Evolutionary conservation across 140 eudicot genomes (phyloP), one percentile per base, ranked within the genome.

Genomic region (Bidens hawaiensis): DNA sequence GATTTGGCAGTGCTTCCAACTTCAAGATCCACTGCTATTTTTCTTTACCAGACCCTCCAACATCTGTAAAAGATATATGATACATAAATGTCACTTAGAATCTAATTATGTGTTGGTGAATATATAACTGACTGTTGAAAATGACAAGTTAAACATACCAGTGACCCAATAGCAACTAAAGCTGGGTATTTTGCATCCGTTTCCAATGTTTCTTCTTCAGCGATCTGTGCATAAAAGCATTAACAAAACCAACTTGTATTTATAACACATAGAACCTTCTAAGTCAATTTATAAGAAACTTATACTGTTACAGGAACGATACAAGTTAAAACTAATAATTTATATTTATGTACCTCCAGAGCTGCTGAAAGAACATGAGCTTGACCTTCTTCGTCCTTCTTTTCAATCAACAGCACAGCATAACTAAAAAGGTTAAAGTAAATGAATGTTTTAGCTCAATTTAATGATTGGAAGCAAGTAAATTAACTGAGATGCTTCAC

Each of bases 301-400:
- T n/a, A n/a, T n/a, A n/a, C n/a, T n/a, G n/a, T n/a, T n/a, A n/a
- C n/a, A n/a, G n/a, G n/a, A n/a, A n/a, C n/a, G n/a, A n/a, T n/a
- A n/a, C n/a, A n/a, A n/a, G n/a, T n/a, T n/a, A n/a, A n/a, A n/a
- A n/a, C n/a, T n/a, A n/a, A n/a, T n/a, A n/a, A n/a, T n/a, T n/a
- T n/a, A n/a, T n/a, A n/a, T n/a, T n/a, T 21, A 25, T 50, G 27
- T 76, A 94, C 99, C 99, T 83, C 94, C 53, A 94, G 78, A 58
- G 97, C 97, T 24, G 99, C 95, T 50, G 99, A 88, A 69, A 94
- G 94, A 70, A 88, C 95, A 64, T 94, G 99, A 53, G 94, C 83
- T 75, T 94, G 99, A 27, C 97, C 99, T 79, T 85, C 97, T 65
- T 94, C 88, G 26, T 94, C 97, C 80, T 82, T 85, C 71, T 85